Evolutionary conservation across 2,329 filamentous ascomycete species (phyloP), one percentile per base, ranked within the genome.

Genomic region (Talaromyces marneffei): DNA sequence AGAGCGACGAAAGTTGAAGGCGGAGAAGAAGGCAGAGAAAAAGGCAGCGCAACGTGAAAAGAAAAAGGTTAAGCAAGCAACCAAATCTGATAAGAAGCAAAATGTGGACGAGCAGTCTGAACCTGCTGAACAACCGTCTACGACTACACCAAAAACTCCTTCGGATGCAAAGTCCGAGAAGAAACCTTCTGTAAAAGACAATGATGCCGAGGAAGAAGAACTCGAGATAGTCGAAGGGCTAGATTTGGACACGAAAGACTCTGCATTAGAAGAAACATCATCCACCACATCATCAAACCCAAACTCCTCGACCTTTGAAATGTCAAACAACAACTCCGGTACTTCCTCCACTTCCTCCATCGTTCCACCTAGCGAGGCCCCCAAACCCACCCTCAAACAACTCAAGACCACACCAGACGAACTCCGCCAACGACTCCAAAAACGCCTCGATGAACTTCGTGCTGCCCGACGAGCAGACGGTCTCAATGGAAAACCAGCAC

Each of bases 401-500:
- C 79, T 77, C 63, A 88, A 88, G 60, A 80, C 86, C 64, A 87
- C 92, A 70, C 88, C 87, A 44, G 86, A 90, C 63, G 85, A 88
- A 27, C 84, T 96, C 52, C 87, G 89, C 69, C 86, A 88, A 61
- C 88, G 92, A 48, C 82, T 99, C 56, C 87, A 89, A 61, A 89
- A 90, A 67, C 89, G 87, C 64, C 92, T 99, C 60, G 90, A 94
- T 67, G 88, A 88, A 50, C 85, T 97, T 55, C 89, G 93, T 63
- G 89, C 90, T 9, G 87, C 87, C 27, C 87, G 94, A 63, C 96
- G 96, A 74, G 92, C 93, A 5, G 91, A 95, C 68, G 91, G 89
- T 5, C 82, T 87, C 0, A 87, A 95, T 68, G 91, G 91, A 63
- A 88, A 89, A 69, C 87, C 89, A 16, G 90, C 93, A 61, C 87